These are phyloP conservation scores for Rugosomyces carneus DNA, from an alignment of 1,284 basidiomycete species.

Conservation along the genomic window DNA sequence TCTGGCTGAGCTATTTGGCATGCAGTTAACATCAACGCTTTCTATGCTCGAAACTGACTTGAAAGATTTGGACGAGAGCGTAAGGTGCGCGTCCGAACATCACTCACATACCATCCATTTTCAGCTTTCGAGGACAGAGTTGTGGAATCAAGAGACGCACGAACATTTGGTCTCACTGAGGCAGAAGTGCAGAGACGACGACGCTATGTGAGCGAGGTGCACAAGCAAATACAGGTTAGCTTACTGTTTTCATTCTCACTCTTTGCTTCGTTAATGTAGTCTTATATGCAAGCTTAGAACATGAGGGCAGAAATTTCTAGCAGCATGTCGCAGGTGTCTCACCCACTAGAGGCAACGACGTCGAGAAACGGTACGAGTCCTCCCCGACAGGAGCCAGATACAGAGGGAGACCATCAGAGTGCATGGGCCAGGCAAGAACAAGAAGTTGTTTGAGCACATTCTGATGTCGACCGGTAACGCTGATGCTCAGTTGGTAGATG, in stretches of 20 bases:
- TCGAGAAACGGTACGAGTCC: constrained; percentile 14
- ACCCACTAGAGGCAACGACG: constrained; percentile 3
- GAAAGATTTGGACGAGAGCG: constrained; percentile 85
- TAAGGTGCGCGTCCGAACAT: constrained; percentile 45
- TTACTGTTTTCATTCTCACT: not conserved
- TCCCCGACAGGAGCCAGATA: constrained; percentile 13
- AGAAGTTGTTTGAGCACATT: constrained; percentile 41
- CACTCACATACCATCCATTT: constrained; percentile 5
- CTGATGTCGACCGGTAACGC: not conserved
- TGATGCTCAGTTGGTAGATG: constrained; percentile 42
- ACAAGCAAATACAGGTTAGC: constrained; percentile 71
- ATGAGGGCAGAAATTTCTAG: constrained; percentile 57
- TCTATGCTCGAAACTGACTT: constrained; percentile 76
- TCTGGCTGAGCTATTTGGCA: not conserved
- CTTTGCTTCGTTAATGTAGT: constrained; percentile 6
- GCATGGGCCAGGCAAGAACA: constrained; percentile 83
- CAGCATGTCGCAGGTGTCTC: constrained; percentile 13
- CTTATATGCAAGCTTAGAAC: constrained; percentile 43
- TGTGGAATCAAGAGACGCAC: constrained; percentile 74
- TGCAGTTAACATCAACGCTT: constrained; percentile 69
- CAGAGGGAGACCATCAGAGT: constrained; percentile 48
- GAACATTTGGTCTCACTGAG: constrained; percentile 77
- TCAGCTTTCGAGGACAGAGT: constrained; percentile 39
- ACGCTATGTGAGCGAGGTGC: constrained; percentile 69
- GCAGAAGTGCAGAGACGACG: constrained; percentile 67